phyloP scores from a whole-genome alignment of 164 flowering plant genomes.

The Euptelea pleiosperma region DNA sequence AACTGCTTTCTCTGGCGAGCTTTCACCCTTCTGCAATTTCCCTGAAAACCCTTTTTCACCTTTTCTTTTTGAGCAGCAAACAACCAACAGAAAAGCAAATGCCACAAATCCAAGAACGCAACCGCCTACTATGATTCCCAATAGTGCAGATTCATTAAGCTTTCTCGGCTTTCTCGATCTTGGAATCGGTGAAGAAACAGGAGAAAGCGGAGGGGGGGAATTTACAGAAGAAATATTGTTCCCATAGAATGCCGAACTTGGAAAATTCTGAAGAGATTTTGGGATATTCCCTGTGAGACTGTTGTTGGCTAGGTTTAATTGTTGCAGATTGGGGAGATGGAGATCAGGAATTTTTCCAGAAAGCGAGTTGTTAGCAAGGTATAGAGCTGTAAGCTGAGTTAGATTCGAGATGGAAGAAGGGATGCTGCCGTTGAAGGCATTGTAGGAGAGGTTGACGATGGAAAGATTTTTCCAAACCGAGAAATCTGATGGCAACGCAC shows the following conservation, averaged over 20 bases:
- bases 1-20: slow-evolving; percentile 26
- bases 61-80: slow-evolving; percentile 30
- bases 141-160: slow-evolving; percentile 42
- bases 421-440: slow-evolving; percentile 64
- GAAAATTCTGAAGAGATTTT: slow-evolving; percentile 55
- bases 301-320: slow-evolving; percentile 56
- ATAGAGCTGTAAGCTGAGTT: slow-evolving; percentile 45
- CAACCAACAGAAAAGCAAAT: slow-evolving; percentile 39
- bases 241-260: slow-evolving; percentile 50
- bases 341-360: slow-evolving; percentile 75
- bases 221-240: slow-evolving; percentile 36
- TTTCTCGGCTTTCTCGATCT: slow-evolving; percentile 20
- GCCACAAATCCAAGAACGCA: slow-evolving; percentile 34
- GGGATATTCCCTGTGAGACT: slow-evolving; percentile 62
- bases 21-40: slow-evolving; percentile 38
- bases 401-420: slow-evolving; percentile 61
- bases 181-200: slow-evolving; percentile 21
- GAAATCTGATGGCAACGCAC: slow-evolving; percentile 62
- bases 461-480: slow-evolving; percentile 65
- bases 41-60: slow-evolving; percentile 10
- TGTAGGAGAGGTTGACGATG: slow-evolving; percentile 52
- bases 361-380: slow-evolving; percentile 61
- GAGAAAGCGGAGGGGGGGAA: slow-evolving; percentile 21
- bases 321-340: slow-evolving; percentile 40
- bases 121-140: slow-evolving; percentile 56